These are phyloP conservation scores for Moesziomyces sp. DNA, from an alignment of 1,284 basidiomycete species.

Conservation along the genomic window DNA sequence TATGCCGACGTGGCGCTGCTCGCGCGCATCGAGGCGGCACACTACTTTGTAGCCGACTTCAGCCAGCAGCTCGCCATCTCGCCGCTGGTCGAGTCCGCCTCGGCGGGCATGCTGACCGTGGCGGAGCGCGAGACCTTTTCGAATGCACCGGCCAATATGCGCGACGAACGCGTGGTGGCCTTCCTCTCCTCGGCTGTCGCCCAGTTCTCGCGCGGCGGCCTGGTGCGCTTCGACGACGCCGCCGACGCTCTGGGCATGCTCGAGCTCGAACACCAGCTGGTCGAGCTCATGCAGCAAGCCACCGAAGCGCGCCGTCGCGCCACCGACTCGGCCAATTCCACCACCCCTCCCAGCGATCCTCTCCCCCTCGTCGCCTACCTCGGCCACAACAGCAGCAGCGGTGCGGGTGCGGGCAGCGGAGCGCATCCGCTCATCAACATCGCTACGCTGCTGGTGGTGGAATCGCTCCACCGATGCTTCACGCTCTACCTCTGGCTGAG, in stretches of 20 bases:
- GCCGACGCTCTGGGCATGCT: slow-evolving; percentile 70
- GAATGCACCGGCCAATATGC: slow-evolving; percentile 70
- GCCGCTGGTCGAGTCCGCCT: slow-evolving; percentile 66
- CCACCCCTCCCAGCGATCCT: slow-evolving; percentile 1
- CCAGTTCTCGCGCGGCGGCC: slow-evolving; percentile 67
- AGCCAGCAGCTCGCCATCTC: slow-evolving; percentile 68
- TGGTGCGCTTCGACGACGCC: slow-evolving; percentile 68
- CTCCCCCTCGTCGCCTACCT: slow-evolving; percentile 33
- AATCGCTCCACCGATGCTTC: slow-evolving; percentile 83
- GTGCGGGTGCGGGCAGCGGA: slow-evolving; percentile 12
- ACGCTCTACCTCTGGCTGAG: slow-evolving; percentile 88
- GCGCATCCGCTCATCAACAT: slow-evolving; percentile 48
- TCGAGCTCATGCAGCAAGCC: slow-evolving; percentile 19
- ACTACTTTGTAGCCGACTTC: slow-evolving; percentile 69
- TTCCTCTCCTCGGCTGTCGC: slow-evolving; percentile 68
- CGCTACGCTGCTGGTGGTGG: slow-evolving; percentile 73
- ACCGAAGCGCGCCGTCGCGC: slow-evolving; percentile 8
- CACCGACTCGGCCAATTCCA: neutral
- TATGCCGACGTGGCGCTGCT: slow-evolving; percentile 72
- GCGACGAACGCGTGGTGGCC: slow-evolving; percentile 69
- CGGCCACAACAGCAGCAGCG: slow-evolving; percentile 1
- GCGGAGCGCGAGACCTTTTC: slow-evolving; percentile 72
- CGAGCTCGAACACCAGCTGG: slow-evolving; percentile 43
- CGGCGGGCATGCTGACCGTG: slow-evolving; percentile 71
- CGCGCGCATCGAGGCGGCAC: slow-evolving; percentile 71